Evolutionary conservation across 805 yeast genomes (phyloP).

Genomic region (Metschnikowia proteae): DNA sequence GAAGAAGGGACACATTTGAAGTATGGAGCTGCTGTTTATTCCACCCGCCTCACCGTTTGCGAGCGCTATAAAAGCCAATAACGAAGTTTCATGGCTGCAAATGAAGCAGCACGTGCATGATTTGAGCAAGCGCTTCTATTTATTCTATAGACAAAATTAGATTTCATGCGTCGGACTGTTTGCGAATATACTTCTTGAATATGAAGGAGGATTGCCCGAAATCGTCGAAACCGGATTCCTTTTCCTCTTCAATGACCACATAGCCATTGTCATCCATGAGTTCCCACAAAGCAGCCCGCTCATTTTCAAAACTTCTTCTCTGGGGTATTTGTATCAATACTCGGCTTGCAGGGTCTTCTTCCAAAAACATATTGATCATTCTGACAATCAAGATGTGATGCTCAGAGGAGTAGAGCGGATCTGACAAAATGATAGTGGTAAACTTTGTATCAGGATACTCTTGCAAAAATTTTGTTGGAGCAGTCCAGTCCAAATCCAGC

Average conservation of each 20-base stretch:
- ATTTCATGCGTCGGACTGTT: background rate
- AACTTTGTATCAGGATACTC: constrained; percentile 33
- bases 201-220: constrained; percentile 70
- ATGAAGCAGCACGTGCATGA: background rate
- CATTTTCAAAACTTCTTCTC: constrained; percentile 60
- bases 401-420: constrained; percentile 79
- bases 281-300: constrained; percentile 58
- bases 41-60: too few species aligned
- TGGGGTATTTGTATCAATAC: constrained; percentile 76
- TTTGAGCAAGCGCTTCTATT: too few species aligned
- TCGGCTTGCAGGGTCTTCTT: constrained; percentile 28
- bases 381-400: constrained; percentile 74
- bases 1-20: background rate
- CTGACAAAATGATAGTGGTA: constrained; percentile 69
- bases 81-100: background rate
- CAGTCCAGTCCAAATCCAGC: constrained; percentile 73
- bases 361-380: constrained; percentile 51
- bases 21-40: too few species aligned
- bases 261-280: constrained; percentile 41
- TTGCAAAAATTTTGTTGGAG: constrained; percentile 43
- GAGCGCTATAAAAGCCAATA: too few species aligned
- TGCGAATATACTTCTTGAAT: constrained; percentile 33
- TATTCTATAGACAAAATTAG: too few species aligned
- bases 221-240: constrained; percentile 75
- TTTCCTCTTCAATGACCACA: constrained; percentile 31